These are phyloP conservation scores for Globisporangium orthogonon DNA, from an alignment of 352 stramenopile species.

Conservation along the genomic window DNA sequence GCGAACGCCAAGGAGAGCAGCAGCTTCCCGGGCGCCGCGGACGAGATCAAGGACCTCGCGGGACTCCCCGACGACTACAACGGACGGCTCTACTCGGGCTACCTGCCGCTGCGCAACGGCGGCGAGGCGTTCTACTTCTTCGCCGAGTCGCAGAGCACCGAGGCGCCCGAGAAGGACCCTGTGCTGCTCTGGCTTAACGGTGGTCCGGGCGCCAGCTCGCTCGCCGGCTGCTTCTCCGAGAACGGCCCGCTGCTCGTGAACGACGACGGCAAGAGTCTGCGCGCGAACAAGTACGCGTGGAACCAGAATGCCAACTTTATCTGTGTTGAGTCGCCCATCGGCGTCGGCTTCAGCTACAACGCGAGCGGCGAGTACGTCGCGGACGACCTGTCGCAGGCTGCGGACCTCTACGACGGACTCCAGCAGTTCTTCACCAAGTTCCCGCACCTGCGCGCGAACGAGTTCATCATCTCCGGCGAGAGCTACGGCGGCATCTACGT, in stretches of 20 bases:
- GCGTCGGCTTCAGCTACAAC: slow-evolving; percentile 67
- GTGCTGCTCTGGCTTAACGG: slow-evolving; percentile 71
- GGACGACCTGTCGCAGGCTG: slow-evolving; percentile 64
- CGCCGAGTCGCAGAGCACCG: slow-evolving; percentile 49
- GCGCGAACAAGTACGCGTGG: slow-evolving; percentile 47
- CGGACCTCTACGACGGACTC: slow-evolving; percentile 72
- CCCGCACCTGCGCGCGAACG: slow-evolving; percentile 62
- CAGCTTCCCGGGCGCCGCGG: slow-evolving; percentile 24
- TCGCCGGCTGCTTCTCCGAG: slow-evolving; percentile 58
- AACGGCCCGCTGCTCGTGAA: slow-evolving; percentile 68
- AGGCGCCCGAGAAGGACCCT: slow-evolving; percentile 25
- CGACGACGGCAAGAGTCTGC: slow-evolving; percentile 33
- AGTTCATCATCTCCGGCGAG: slow-evolving; percentile 75
- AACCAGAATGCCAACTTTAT: slow-evolving; percentile 50
- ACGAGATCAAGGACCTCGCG: slow-evolving; percentile 40
- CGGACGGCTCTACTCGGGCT: slow-evolving; percentile 48
- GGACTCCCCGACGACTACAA: slow-evolving; percentile 49
- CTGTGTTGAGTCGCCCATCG: slow-evolving; percentile 57
- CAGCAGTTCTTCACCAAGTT: slow-evolving; percentile 88
- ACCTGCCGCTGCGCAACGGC: slow-evolving; percentile 42
- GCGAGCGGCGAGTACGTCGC: slow-evolving; percentile 53
- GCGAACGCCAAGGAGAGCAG: too few species aligned
- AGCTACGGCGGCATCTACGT: slow-evolving; percentile 81
- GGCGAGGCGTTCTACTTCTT: slow-evolving; percentile 68
- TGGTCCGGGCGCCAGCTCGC: slow-evolving; percentile 49